phyloP scores from a whole-genome alignment of 768 basidiomycete genomes.

The Phanerochaete carnosa region DNA sequence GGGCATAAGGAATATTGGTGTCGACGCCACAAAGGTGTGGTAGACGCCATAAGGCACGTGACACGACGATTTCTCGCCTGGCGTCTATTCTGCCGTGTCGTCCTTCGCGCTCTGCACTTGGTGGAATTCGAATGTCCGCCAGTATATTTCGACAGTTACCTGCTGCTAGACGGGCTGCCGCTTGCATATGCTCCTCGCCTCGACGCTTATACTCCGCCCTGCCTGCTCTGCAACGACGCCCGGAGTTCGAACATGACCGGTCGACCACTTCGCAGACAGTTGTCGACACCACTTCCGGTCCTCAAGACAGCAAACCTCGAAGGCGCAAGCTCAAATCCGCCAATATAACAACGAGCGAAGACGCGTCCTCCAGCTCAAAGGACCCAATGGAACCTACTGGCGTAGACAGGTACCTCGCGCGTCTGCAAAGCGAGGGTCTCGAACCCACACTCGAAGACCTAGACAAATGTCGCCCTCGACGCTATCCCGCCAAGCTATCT shows the following conservation, averaged over 20 bases:
- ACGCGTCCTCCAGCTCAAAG: background rate
- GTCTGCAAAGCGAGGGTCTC: constrained; percentile 41
- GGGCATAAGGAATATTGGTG: too few species aligned
- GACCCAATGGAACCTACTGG: constrained; percentile 1
- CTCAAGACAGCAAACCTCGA: background rate
- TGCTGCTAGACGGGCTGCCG: background rate
- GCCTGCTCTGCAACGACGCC: background rate
- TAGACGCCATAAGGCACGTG: background rate
- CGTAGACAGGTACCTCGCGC: constrained; percentile 55
- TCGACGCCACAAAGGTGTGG: constrained; percentile 3
- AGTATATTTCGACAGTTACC: constrained; percentile 5
- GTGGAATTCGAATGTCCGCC: constrained; percentile 15
- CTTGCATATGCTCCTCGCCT: background rate
- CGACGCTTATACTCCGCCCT: constrained; percentile 3
- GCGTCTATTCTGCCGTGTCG: background rate
- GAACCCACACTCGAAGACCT: constrained; percentile 58
- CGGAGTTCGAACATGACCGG: background rate
- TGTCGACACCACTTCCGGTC: background rate
- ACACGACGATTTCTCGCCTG: background rate
- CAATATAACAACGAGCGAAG: background rate
- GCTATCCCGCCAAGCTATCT: constrained; percentile 37
- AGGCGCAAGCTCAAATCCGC: background rate
- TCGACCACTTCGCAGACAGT: background rate
- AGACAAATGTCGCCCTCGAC: constrained; percentile 49
- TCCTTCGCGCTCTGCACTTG: background rate